A percentile compares a stretch with the other conserved stretches of the same genome.
phyloP scores from a whole-genome alignment of 441 rosid genomes.

The Isatis lusitanica region DNA sequence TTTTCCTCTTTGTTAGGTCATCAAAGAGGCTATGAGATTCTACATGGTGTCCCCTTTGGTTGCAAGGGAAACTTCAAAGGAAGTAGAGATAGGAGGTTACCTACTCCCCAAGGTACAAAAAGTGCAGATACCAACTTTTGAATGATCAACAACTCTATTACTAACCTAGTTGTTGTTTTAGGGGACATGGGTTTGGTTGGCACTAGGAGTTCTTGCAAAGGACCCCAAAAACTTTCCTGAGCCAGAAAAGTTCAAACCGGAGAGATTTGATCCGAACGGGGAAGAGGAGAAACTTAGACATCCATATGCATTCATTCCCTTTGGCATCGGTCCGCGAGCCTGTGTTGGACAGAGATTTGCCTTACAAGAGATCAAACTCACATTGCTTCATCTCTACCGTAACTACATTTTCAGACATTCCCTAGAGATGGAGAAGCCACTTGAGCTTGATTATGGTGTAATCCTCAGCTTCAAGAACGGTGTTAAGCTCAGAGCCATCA shows the following conservation, averaged over 20 bases:
- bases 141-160: not conserved
- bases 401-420: slow-evolving; percentile 70
- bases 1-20: slow-evolving; percentile 49
- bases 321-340: slow-evolving; percentile 95
- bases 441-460: slow-evolving; percentile 74
- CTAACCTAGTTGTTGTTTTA: slow-evolving; percentile 30
- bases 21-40: slow-evolving; percentile 85
- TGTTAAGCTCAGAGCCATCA: slow-evolving; percentile 64
- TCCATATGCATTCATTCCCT: slow-evolving; percentile 79
- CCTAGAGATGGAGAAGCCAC: slow-evolving; percentile 75
- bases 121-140: not conserved
- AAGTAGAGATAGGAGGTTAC: slow-evolving; percentile 83
- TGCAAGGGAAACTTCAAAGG: slow-evolving; percentile 80
- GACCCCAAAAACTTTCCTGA: slow-evolving; percentile 89
- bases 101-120: slow-evolving; percentile 70
- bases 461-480: slow-evolving; percentile 85
- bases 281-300: slow-evolving; percentile 85
- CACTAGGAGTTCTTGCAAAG: slow-evolving; percentile 82
- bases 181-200: slow-evolving; percentile 99
- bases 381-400: slow-evolving; percentile 67
- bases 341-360: slow-evolving; percentile 89
- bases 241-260: slow-evolving; percentile 84
- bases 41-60: slow-evolving; percentile 80
- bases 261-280: slow-evolving; percentile 73
- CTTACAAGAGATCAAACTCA: slow-evolving; percentile 71